phyloP scores from a whole-genome alignment of 176 grass and related monocot species.

The Oryza meridionalis region DNA sequence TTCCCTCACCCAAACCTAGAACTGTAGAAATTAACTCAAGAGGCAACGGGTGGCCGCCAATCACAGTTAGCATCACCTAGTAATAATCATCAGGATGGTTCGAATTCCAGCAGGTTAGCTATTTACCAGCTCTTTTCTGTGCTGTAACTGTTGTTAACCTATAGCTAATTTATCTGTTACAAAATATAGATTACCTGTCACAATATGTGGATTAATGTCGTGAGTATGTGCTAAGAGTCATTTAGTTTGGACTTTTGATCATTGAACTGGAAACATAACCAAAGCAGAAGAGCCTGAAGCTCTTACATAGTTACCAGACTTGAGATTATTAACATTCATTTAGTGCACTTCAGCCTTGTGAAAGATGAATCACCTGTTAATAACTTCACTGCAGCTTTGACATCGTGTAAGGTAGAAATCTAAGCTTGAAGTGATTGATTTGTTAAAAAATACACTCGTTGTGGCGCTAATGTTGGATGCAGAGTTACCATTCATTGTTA shows the following conservation, averaged over 20 bases:
- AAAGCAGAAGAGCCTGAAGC: not conserved
- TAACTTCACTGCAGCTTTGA: no score
- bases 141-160: not conserved
- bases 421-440: not conserved
- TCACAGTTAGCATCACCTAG: slow-evolving; percentile 56
- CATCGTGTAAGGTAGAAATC: not conserved
- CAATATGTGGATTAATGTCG: not conserved
- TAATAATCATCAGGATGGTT: slow-evolving; percentile 39
- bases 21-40: slow-evolving; percentile 94
- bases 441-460: not conserved
- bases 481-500: not conserved
- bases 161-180: not conserved
- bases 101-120: slow-evolving; percentile 54
- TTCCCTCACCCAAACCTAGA: slow-evolving; percentile 49
- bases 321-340: not conserved
- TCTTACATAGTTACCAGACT: not conserved
- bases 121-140: slow-evolving; percentile 7
- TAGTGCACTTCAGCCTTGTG: not conserved
- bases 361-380: not conserved
- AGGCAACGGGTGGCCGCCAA: slow-evolving; percentile 46
- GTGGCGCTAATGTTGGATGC: not conserved
- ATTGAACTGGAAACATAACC: not conserved
- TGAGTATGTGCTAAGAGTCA: not conserved
- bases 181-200: not conserved
- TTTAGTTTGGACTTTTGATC: not conserved